Percentiles rank a stretch among this genome's conserved stretches.
These are phyloP conservation scores for Hygrocybe coccinea DNA, from an alignment of 768 basidiomycete species.

Conservation along the genomic window DNA sequence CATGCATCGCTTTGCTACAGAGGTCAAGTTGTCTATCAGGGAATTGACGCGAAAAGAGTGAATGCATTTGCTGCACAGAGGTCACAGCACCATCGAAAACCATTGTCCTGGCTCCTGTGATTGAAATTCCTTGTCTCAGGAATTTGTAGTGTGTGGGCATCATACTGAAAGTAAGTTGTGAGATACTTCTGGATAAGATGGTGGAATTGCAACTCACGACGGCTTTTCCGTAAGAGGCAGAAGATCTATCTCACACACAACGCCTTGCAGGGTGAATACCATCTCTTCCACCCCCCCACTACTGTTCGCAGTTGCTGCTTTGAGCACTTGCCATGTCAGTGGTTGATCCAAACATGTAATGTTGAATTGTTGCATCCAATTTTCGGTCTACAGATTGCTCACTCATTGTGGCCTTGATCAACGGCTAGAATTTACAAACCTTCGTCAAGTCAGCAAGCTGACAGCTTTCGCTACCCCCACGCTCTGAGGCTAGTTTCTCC, in stretches of 20 bases:
- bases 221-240: constrained; percentile 1
- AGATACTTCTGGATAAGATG: neutral
- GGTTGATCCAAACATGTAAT: neutral
- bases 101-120: constrained; percentile 1
- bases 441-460: neutral
- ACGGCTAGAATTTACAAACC: neutral
- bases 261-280: constrained; percentile 4
- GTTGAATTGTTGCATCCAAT: neutral
- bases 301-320: neutral
- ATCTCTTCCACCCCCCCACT: neutral
- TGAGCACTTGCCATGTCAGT: neutral
- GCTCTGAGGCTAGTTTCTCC: neutral
- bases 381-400: neutral
- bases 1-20: neutral
- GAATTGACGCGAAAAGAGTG: constrained; percentile 1
- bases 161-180: neutral
- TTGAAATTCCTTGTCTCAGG: constrained; percentile 5
- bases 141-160: neutral
- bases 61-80: neutral
- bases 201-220: neutral
- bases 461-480: neutral
- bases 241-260: constrained; percentile 3
- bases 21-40: neutral
- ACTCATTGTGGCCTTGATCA: neutral
- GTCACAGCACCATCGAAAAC: neutral